phyloP scores from a whole-genome alignment of 1,284 basidiomycete species.

The Kwoniella shivajii region DNA sequence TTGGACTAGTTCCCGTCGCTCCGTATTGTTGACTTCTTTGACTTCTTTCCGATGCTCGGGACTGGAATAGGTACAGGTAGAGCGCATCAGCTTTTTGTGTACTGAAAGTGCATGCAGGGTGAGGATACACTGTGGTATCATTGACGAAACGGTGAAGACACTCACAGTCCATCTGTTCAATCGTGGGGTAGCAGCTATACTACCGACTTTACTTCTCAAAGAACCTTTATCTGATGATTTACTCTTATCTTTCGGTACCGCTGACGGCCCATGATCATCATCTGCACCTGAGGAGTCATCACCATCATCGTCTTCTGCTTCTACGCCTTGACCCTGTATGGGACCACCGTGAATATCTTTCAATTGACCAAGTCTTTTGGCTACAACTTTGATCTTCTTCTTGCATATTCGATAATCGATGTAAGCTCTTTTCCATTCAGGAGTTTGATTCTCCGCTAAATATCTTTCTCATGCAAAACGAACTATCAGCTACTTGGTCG shows the following conservation, averaged over 20 bases:
- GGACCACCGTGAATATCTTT: constrained; percentile 18
- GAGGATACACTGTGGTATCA: background rate
- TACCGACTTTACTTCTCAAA: background rate
- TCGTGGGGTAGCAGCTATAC: constrained; percentile 5
- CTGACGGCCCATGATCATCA: constrained; percentile 48
- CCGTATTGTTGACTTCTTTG: constrained; percentile 30
- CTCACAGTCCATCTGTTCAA: constrained; percentile 10
- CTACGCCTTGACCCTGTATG: constrained; percentile 13
- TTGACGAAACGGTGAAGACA: background rate
- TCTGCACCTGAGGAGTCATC: constrained; percentile 41
- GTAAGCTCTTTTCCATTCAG: constrained; percentile 55
- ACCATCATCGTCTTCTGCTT: constrained; percentile 30
- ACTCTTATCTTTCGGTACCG: constrained; percentile 19
- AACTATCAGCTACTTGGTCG: background rate
- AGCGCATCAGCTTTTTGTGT: background rate
- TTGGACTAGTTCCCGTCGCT: constrained; percentile 35
- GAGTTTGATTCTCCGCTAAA: constrained; percentile 51
- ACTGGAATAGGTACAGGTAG: constrained; percentile 4
- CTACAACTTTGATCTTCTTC: constrained; percentile 52
- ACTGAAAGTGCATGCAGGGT: background rate
- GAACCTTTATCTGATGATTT: constrained; percentile 18
- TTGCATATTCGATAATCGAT: constrained; percentile 55
- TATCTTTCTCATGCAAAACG: constrained; percentile 30
- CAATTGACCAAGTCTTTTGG: constrained; percentile 30
- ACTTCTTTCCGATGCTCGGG: constrained; percentile 5